A percentile compares a stretch with the other conserved stretches of the same genome.
Conservation (phyloP, 371 early-diverging fungal genomes). For the Saksenaea oblongispora region DNA sequence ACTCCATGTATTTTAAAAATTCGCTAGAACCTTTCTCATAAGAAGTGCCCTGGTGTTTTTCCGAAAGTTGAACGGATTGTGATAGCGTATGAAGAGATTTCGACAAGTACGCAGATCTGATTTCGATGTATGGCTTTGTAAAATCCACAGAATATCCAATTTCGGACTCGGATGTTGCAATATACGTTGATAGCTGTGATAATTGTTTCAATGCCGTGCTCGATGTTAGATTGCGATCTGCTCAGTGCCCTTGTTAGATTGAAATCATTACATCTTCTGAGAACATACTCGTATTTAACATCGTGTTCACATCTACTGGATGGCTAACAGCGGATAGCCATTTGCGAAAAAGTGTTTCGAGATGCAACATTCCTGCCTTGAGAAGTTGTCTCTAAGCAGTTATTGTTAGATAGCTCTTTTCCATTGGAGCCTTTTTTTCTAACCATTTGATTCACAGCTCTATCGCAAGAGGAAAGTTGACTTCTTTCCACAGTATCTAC, state of each 20-base stretch:
- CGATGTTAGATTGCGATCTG: constrained; percentile 27
- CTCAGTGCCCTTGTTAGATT: not conserved
- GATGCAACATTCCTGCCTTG: constrained; percentile 56
- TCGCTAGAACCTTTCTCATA: constrained; percentile 72
- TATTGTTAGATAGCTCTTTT: not conserved
- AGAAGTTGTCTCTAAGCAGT: constrained; percentile 57
- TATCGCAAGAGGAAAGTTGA: constrained; percentile 56
- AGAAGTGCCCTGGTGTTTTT: constrained; percentile 56
- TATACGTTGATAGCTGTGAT: constrained; percentile 65
- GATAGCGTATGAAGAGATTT: constrained; percentile 65
- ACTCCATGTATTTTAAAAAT: constrained; percentile 63
- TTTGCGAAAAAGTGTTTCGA: constrained; percentile 57
- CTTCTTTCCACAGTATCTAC: constrained; percentile 54
- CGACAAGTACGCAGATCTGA: constrained; percentile 67
- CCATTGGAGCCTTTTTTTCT: not conserved
- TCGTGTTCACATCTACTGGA: constrained; percentile 48
- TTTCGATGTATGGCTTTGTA: constrained; percentile 74
- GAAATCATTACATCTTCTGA: not conserved
- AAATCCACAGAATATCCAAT: constrained; percentile 66
- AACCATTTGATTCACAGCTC: constrained; percentile 56
- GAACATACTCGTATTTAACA: constrained; percentile 34
- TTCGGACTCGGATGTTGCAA: constrained; percentile 60
- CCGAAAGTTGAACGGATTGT: constrained; percentile 48
- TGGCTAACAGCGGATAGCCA: constrained; percentile 52
- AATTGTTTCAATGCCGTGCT: constrained; percentile 46